A percentile compares a stretch with the other conserved stretches of the same genome.
These are phyloP conservation scores for Yamadazyma conglobata DNA, from an alignment of 1,139 yeast species.

Conservation along the genomic window DNA sequence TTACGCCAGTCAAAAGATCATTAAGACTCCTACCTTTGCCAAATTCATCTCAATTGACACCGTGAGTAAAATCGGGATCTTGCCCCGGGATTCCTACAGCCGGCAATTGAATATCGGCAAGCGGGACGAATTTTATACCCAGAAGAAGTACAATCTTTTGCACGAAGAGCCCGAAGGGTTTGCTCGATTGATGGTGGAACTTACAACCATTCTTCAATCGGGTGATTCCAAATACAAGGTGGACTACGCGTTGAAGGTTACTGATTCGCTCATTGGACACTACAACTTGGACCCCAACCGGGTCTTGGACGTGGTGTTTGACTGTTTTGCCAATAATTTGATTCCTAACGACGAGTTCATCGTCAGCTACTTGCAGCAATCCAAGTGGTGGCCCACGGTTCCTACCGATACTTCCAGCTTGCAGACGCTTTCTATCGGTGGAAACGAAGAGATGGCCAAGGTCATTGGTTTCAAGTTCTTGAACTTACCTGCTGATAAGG, in stretches of 20 bases:
- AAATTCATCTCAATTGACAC: conserved; percentile 31
- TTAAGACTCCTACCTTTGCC: conserved; percentile 38
- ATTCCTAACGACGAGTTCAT: conserved; percentile 45
- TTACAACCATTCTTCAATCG: conserved; percentile 42
- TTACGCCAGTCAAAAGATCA: conserved; percentile 23
- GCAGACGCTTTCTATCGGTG: conserved; percentile 44
- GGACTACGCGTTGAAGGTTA: conserved; percentile 44
- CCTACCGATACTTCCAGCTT: conserved; percentile 30
- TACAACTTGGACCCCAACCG: conserved; percentile 75
- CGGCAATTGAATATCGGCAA: conserved; percentile 43
- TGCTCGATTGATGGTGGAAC: conserved; percentile 57
- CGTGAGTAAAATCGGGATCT: conserved; percentile 34
- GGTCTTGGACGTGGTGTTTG: conserved; percentile 60
- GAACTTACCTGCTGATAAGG: conserved; percentile 28
- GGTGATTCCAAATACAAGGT: conserved; percentile 42
- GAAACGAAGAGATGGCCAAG: conserved; percentile 65
- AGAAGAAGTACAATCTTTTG: conserved; percentile 68
- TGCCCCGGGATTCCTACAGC: conserved; percentile 35
- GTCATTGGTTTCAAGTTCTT: conserved; percentile 57
- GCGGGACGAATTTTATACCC: conserved; percentile 62
- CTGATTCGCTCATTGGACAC: conserved; percentile 68
- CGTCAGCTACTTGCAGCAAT: conserved; percentile 44
- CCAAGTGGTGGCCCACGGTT: conserved; percentile 65
- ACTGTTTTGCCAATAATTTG: conserved; percentile 44
- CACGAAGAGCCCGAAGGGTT: conserved; percentile 83